Base-by-base conservation (phyloP, 2,329 filamentous ascomycete genomes). In the Clarireedia paspali region DNA sequence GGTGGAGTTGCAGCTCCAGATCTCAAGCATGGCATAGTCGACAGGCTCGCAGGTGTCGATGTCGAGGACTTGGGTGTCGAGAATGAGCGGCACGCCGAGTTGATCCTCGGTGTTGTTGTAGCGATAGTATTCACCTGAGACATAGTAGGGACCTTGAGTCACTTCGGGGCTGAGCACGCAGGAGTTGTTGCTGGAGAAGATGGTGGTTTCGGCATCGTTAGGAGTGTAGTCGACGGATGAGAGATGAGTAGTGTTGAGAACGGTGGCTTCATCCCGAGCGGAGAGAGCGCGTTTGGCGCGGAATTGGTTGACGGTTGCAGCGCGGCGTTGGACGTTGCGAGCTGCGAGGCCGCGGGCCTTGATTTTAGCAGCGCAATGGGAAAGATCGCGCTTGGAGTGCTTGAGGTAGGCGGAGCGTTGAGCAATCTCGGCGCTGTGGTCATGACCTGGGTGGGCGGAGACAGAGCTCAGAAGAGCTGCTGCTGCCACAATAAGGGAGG, bases 71-170 rank as follows among this genome's bases (percentile, higher is more conserved):
- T 74, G 71, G 51, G 72, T 68, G 55, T 74, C 71, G 56, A 74
- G 64, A 52, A 68, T 68, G n/a, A 74, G 60, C 14, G 70, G 42
- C 15, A 46, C 42, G 20, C 42, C 42, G 42, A 26, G 5, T 46
- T 46, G 42, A 7, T 20, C 42, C 27, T 75, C 72, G 5, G 59
- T 60, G 47, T 74, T 58, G 60, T 81, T 68, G 46, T 70, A 61
- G 24, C 72, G 70, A 57, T 74, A 69, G 1, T 69, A 59, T 53
- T 74, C 72, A 7, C 71, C 71, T 15, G 63, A 65, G 27, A 74
- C 70, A 50, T 68, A 82, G 70, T 80, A 82, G n/a, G 79, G 79
- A 1, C 78, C 78, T 61, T 79, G 71, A 7, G 74, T 79, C 23
- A 75, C 74, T 63, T 81, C 78, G 0, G 77, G 77, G 15, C 71